Base-by-base conservation (phyloP, 805 yeast species). In the Lipomyces sp. region DNA sequence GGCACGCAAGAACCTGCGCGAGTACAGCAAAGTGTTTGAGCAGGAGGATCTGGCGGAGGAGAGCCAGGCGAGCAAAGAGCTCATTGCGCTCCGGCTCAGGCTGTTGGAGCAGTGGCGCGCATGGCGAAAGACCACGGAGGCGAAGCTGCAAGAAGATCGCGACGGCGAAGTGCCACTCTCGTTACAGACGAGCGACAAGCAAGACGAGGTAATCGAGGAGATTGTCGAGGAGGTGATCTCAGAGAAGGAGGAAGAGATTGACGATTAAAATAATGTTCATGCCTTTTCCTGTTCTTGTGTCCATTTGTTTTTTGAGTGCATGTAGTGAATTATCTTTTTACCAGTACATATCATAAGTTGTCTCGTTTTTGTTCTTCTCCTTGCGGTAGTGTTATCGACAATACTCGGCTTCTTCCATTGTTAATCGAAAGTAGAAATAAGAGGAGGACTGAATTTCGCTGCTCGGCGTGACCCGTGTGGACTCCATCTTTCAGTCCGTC, bases 21-120 rank as follows among this genome's bases (percentile, higher is more conserved):
- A 86, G 71, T 87, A 85, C 78, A 77, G 89, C 62, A 93, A 93
- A 37, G 89, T 87, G 71, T 93, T 90, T 73, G 98, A 91, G 61
- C 96, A 89, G 72, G 75, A 78, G 57, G 99, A 93, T 73, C 91
- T 91, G 42, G 90, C 88, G 91, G 97, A 89, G 72, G 95, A 93
- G 53, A 84, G 86, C 64, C 84, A 89, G 63, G 96, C 95, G 63
- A 79, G 86, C 61, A 83, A 93, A 75, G 97, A 89, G 68, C 76
- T 88, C 59, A 89, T 89, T 68, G 77, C 87, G 74, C 79, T 73
- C 65, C 88, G 96, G 70, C 85, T 93, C 74, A 77, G 78, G 63
- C 74, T 83, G 66, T 77, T 89, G 66, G 83, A 83, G 66, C 89
- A 86, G 68, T 93, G 99, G 99, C 77, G 70, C 62, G 69, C 76